A percentile compares a stretch with the other conserved stretches of the same genome.
Conservation (phyloP, 768 basidiomycete genomes). For the Boletus reticulatus region DNA sequence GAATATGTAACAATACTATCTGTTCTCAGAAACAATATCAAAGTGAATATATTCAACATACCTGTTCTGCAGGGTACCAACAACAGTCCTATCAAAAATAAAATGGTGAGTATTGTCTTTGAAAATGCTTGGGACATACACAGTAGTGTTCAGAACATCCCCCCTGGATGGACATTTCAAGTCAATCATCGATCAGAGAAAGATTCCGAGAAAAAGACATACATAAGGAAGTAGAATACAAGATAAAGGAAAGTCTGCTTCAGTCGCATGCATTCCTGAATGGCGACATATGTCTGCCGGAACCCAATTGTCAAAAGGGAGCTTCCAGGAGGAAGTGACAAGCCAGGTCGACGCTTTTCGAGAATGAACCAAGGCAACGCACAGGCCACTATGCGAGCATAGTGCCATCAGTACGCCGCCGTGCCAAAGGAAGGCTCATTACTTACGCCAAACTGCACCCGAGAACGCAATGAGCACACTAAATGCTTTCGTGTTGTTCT, state of each 20-base stretch:
- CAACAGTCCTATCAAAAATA: slow-evolving; percentile 51
- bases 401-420: not conserved
- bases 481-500: slow-evolving; percentile 74
- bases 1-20: slow-evolving; percentile 67
- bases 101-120: not conserved
- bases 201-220: slow-evolving; percentile 19
- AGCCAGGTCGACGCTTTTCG: slow-evolving; percentile 65
- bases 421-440: not conserved
- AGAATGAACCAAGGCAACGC: slow-evolving; percentile 73
- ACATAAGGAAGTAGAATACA: slow-evolving; percentile 76
- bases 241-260: slow-evolving; percentile 76
- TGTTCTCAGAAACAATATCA: slow-evolving; percentile 3
- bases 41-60: slow-evolving; percentile 16
- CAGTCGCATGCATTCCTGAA: slow-evolving; percentile 61
- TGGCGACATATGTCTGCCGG: slow-evolving; percentile 60
- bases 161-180: slow-evolving; percentile 43
- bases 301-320: slow-evolving; percentile 63
- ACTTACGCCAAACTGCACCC: slow-evolving; percentile 72
- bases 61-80: slow-evolving; percentile 72
- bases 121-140: slow-evolving; percentile 41
- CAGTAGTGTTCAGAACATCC: slow-evolving; percentile 72
- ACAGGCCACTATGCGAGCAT: slow-evolving; percentile 46
- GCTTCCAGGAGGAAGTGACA: slow-evolving; percentile 54
- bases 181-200: not conserved
- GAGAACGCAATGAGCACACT: slow-evolving; percentile 78